Conservation (phyloP, 2,329 filamentous ascomycete species). For the Drechslerella stenobrocha region DNA sequence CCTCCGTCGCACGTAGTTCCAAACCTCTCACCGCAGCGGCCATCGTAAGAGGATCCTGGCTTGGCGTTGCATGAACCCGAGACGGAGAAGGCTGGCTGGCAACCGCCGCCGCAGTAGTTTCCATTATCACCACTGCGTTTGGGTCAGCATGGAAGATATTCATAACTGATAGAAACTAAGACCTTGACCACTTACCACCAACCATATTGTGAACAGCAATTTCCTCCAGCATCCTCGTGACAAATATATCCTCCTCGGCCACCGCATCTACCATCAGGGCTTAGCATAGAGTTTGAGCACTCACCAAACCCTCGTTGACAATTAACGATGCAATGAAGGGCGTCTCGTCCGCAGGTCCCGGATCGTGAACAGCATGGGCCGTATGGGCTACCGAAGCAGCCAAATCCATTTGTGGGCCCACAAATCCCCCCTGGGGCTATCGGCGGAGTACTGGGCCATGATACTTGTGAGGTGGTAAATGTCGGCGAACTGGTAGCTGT, state of each 20-base stretch:
- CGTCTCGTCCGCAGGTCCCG: slow-evolving; percentile 39
- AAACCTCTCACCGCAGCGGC: slow-evolving; percentile 30
- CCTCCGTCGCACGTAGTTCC: slow-evolving; percentile 44
- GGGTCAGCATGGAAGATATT: neutral
- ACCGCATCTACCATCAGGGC: slow-evolving; percentile 56
- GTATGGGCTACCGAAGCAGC: slow-evolving; percentile 30
- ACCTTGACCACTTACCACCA: slow-evolving; percentile 55
- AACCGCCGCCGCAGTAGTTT: slow-evolving; percentile 46
- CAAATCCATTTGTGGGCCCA: slow-evolving; percentile 33
- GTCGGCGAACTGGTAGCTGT: slow-evolving; percentile 12
- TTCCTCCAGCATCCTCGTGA: slow-evolving; percentile 55
- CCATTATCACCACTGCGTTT: slow-evolving; percentile 36
- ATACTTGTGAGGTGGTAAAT: slow-evolving; percentile 17
- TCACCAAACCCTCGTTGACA: slow-evolving; percentile 39
- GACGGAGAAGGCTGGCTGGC: slow-evolving; percentile 46
- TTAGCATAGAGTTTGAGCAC: slow-evolving; percentile 49
- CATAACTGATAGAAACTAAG: neutral
- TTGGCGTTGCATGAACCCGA: slow-evolving; percentile 35
- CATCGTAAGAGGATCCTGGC: slow-evolving; percentile 31
- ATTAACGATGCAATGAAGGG: slow-evolving; percentile 36
- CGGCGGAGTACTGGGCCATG: slow-evolving; percentile 23
- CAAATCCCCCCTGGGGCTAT: slow-evolving; percentile 15
- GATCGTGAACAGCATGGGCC: slow-evolving; percentile 41
- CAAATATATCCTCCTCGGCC: slow-evolving; percentile 55
- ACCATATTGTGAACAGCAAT: slow-evolving; percentile 58